A percentile compares a stretch with the other conserved stretches of the same genome.
Conservation (phyloP, 257 asterid genomes). For the Fraxinus quadrangulata region DNA sequence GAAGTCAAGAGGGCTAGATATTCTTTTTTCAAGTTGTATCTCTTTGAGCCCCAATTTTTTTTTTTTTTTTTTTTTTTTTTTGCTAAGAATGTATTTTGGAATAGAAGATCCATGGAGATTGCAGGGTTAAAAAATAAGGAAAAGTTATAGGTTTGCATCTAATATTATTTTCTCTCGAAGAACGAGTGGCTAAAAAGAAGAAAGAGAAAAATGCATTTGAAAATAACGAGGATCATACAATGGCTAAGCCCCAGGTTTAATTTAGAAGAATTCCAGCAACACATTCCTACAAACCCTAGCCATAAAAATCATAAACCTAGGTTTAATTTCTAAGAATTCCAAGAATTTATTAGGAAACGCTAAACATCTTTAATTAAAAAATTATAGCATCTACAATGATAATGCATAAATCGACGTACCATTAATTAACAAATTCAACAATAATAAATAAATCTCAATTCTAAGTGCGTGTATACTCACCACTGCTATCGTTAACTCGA, state of each 20-base stretch:
- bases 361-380: background rate
- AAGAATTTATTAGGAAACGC: background rate
- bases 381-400: background rate
- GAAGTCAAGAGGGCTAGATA: background rate
- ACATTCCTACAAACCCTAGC: background rate
- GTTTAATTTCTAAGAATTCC: background rate
- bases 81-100: too few relatives aligned
- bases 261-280: background rate
- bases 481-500: conserved; percentile 33
- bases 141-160: too few relatives aligned
- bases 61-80: too few relatives aligned
- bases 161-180: too few relatives aligned
- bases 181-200: too few relatives aligned
- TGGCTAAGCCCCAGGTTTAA: too few relatives aligned
- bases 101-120: too few relatives aligned
- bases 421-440: background rate
- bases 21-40: background rate
- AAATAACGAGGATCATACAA: too few relatives aligned
- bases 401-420: background rate
- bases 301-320: background rate
- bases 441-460: background rate
- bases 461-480: conserved; percentile 25
- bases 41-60: too few relatives aligned
- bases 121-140: too few relatives aligned
- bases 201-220: too few relatives aligned